Conservation (phyloP, 495 filamentous ascomycete species). For the Xylaria acuta region DNA sequence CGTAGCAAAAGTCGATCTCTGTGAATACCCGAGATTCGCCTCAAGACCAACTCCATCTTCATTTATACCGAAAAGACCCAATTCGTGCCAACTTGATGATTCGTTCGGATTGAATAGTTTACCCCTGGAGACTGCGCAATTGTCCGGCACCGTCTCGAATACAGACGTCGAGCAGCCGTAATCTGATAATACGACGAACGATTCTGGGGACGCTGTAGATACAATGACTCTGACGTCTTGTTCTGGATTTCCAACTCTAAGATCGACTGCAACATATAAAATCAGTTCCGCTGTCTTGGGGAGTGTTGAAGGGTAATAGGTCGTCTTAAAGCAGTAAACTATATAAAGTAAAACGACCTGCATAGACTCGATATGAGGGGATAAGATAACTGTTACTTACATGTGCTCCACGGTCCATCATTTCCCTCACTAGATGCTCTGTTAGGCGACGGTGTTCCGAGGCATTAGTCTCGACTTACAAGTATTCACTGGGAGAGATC, state of each 20-base stretch:
- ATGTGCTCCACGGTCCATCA: conserved; percentile 48
- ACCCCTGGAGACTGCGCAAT: conserved; percentile 56
- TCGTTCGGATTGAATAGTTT: conserved; percentile 52
- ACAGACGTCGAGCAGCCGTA: conserved; percentile 44
- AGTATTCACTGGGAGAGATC: conserved; percentile 37
- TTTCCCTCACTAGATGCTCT: conserved; percentile 44
- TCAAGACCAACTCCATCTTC: conserved; percentile 47
- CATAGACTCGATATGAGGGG: not conserved
- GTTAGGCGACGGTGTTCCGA: conserved; percentile 20
- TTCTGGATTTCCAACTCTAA: conserved; percentile 46
- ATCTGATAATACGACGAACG: conserved; percentile 47
- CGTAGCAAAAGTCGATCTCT: conserved; percentile 54
- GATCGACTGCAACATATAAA: not conserved
- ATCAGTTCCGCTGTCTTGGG: not conserved
- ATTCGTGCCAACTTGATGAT: conserved; percentile 56
- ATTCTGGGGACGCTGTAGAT: conserved; percentile 45
- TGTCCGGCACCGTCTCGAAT: conserved; percentile 40
- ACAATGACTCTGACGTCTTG: conserved; percentile 46
- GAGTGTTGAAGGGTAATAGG: not conserved
- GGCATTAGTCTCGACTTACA: conserved; percentile 24
- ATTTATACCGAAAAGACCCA: conserved; percentile 47
- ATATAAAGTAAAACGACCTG: not conserved
- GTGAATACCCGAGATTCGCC: conserved; percentile 50
- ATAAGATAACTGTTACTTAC: conserved; percentile 30
- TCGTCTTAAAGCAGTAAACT: not conserved